A percentile compares a stretch with the other conserved stretches of the same genome.
Conservation (phyloP, 169 alveolate species). For the Plasmodium adleri region DNA sequence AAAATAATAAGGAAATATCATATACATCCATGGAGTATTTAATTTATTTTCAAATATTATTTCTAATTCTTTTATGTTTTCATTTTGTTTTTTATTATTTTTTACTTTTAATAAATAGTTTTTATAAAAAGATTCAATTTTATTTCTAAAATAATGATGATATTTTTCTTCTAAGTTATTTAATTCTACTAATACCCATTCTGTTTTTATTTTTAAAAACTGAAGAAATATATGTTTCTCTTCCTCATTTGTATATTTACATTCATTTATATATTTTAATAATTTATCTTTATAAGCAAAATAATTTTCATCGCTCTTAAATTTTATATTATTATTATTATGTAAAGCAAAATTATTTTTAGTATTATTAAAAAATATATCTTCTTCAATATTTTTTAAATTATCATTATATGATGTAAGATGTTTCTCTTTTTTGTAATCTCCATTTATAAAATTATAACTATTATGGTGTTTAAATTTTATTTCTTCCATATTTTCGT, state of each 20-base stretch:
- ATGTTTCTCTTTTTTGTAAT: neutral
- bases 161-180: constrained; percentile 28
- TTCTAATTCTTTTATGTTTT: constrained; percentile 21
- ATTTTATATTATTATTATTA: constrained; percentile 2
- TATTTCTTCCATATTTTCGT: neutral
- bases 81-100: neutral
- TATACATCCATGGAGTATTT: constrained; percentile 48
- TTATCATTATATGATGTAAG: neutral
- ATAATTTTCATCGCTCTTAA: constrained; percentile 18
- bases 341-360: too few species aligned
- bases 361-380: too few species aligned
- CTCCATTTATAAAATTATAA: neutral
- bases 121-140: constrained; percentile 61
- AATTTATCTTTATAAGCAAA: constrained; percentile 28
- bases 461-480: neutral
- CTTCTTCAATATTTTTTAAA: too few species aligned
- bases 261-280: constrained; percentile 52
- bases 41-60: constrained; percentile 45
- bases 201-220: constrained; percentile 39
- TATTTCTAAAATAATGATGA: constrained; percentile 45
- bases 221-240: constrained; percentile 32
- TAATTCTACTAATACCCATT: constrained; percentile 63
- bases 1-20: constrained; percentile 68
- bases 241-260: constrained; percentile 34
- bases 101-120: constrained; percentile 31